Evolutionary conservation across 495 filamentous ascomycete species (phyloP).

Genomic region (Penicillium egyptiacum): DNA sequence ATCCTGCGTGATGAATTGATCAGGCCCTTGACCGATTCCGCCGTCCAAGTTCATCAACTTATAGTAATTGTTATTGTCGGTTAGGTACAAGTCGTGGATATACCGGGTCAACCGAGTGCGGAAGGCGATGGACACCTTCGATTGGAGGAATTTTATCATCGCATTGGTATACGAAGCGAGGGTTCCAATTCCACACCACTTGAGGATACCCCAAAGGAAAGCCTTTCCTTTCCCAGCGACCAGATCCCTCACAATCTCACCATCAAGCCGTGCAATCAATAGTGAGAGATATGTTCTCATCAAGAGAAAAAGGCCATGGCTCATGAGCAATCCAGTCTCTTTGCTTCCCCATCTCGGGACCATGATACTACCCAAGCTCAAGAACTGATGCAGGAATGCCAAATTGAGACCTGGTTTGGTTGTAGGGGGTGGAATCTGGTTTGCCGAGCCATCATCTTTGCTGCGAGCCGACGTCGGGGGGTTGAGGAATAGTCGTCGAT

Average conservation of each 20-base stretch:
- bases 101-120: conserved; percentile 93
- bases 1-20: conserved; percentile 98
- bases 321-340: conserved; percentile 84
- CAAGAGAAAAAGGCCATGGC: conserved; percentile 68
- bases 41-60: conserved; percentile 93
- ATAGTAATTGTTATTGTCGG: conserved; percentile 92
- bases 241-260: conserved; percentile 93
- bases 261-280: conserved; percentile 88
- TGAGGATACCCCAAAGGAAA: conserved; percentile 86
- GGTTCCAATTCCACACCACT: conserved; percentile 72
- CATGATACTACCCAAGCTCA: conserved; percentile 95
- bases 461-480: conserved; percentile 76
- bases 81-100: conserved; percentile 96
- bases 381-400: conserved; percentile 96
- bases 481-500: conserved; percentile 88
- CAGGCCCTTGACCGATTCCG: conserved; percentile 84
- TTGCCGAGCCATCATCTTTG: conserved; percentile 61
- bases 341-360: conserved; percentile 93
- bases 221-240: conserved; percentile 87
- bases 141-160: conserved; percentile 97
- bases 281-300: conserved; percentile 92
- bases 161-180: conserved; percentile 91
- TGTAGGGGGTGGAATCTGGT: conserved; percentile 76
- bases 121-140: conserved; percentile 97
- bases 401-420: conserved; percentile 92